Base-by-base conservation (phyloP, 192 early-diverging fungal species). In the Diversispora epigaea region DNA sequence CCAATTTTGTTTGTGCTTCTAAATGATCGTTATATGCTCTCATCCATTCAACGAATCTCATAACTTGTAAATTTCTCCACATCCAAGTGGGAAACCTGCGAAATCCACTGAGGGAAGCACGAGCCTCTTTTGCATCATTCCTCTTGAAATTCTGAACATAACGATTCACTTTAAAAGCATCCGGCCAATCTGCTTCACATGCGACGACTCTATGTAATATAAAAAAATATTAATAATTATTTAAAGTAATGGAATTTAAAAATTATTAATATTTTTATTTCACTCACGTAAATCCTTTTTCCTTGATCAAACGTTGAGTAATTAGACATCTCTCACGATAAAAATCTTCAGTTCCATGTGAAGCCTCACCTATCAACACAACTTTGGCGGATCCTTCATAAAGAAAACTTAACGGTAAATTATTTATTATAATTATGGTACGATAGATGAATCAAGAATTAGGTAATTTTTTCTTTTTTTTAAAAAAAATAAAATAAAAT, bases 221-320 rank as follows among this genome's bases (percentile, higher is more conserved):
- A 43, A 12, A 25, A 60, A 25, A 25, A 10, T 60, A 11, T n/a
- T 60, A 45, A 45, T 44, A 65, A 45, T n/a, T 2, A 44, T n/a
- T 44, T 65, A 19, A 2, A 44, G 5, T 17, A 6, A n/a, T 21
- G 10, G 8, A 44, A 46, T 47, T 6, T 0, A 40, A 4, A n/a
- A 9, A 7, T n/a, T 4, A 68, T 8, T 10, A 9, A n/a, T 43
- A 22, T 8, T 15, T 55, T n/a, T n/a, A n/a, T n/a, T n/a, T 5
- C 22, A 49, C n/a, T 65, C 19, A 70, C 60, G 43, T 74, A 17
- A 74, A 74, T 25, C n/a, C 72, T 41, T 74, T 74, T 65, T 74
- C 72, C 40, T 74, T 7, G 10, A 74, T 65, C 17, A 74, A 25
- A 45, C 72, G 9, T 74, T 74, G n/a, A 22, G 72, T 74, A 40